Base-by-base conservation (phyloP, 768 basidiomycete species). In the Tylopilus plumbeoviolaceoides region DNA sequence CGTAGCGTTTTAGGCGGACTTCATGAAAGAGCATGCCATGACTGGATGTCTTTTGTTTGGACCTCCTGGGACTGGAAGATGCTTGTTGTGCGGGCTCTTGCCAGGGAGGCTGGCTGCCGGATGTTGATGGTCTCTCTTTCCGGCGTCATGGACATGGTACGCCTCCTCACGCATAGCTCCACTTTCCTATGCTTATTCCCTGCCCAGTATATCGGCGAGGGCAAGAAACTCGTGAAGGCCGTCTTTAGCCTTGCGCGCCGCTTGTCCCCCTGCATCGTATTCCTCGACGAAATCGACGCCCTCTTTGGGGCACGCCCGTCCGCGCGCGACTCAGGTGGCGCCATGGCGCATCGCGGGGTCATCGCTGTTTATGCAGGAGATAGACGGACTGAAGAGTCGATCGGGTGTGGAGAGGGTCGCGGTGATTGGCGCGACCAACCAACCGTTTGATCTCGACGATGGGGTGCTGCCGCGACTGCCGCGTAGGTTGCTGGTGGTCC, bases 61-160 rank as follows among this genome's bases (percentile, higher is more conserved):
- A 5, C 94, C 94, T 48, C 93, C 91, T 15, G 94, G 94, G 40
- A 84, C 83, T n/a, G 94, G 3, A 95, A 95, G 71, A 95, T 93
- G 0, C 73, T 95, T 15, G 79, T 93, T 9, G 91, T 92, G 10
- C 83, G 92, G 44, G 94, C 94, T 18, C 78, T 98, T 10, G 95
- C 95, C 3, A 89, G 88, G 63, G 94, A 97, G 69, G 91, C 91
- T 44, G 95, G 93, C 5, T 94, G 92, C 59, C 79, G 91, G 46
- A 98, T 98, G 94, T 72, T 98, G 63, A 82, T 85, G 11, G 78
- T 98, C 44, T 87, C 89, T 41, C 91, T 93, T 7, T 91, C 92
- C 10, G 94, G 97, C 64, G 89, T 98, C 43, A 92, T 95, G 85
- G 93, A 97, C 66, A 95, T 95, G 91, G 91, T 91, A 56, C 43